These are phyloP conservation scores for Trichophyton equinum DNA, from an alignment of 2,329 filamentous ascomycete species.

Conservation along the genomic window DNA sequence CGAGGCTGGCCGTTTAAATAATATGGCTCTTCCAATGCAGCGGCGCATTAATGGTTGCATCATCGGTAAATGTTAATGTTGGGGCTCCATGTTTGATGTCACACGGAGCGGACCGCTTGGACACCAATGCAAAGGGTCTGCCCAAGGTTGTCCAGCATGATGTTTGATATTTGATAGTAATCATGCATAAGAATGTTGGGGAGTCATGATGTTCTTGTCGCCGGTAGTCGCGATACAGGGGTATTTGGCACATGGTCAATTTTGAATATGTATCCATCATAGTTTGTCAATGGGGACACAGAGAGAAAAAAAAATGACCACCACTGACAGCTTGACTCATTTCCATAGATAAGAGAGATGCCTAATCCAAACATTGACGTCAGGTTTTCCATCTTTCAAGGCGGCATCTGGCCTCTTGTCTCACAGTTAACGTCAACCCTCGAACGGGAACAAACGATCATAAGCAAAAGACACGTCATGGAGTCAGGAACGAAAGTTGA, in stretches of 20 bases:
- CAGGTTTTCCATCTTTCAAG: not conserved
- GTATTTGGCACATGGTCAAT: too few species aligned
- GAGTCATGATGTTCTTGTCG: not conserved
- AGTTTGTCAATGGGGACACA: not conserved
- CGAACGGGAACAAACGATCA: not conserved
- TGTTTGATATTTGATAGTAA: not conserved
- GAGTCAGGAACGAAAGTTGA: not conserved
- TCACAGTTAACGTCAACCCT: not conserved
- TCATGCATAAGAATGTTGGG: not conserved
- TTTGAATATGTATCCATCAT: not conserved
- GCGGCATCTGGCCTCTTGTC: not conserved
- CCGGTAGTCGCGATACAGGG: too few species aligned
- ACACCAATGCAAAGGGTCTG: not conserved
- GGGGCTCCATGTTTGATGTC: conserved; percentile 3
- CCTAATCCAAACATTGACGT: not conserved
- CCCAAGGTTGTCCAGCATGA: not conserved
- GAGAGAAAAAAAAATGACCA: not conserved
- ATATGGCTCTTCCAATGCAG: not conserved
- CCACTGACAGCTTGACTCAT: not conserved
- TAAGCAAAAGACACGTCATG: not conserved
- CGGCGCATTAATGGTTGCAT: not conserved
- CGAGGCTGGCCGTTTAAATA: not conserved
- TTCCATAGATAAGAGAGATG: not conserved
- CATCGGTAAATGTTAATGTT: not conserved
- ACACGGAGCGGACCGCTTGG: conserved; percentile 5